These are phyloP conservation scores for Drechslerella stenobrocha DNA, from an alignment of 2,329 filamentous ascomycete species.

Conservation along the genomic window DNA sequence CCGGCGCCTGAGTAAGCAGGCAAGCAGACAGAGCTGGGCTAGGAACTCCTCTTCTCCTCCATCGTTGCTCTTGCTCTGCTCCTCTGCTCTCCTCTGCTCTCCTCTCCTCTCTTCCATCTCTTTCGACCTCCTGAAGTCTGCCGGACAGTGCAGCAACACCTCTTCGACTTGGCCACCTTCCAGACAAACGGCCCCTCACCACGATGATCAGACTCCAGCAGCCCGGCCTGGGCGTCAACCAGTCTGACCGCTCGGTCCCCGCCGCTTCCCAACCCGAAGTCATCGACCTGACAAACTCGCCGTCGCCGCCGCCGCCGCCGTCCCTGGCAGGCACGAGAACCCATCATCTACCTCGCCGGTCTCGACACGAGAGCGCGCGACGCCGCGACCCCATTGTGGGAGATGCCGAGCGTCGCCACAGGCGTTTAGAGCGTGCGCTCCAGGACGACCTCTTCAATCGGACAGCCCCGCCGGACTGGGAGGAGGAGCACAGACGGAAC, in stretches of 20 bases:
- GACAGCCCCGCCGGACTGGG: too few species aligned
- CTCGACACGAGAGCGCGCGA: conserved; percentile 9
- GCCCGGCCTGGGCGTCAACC: conserved; percentile 14
- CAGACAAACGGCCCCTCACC: neutral
- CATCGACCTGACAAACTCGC: conserved; percentile 36
- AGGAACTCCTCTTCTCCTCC: too few species aligned
- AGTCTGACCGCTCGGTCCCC: neutral
- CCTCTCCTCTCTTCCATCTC: conserved; percentile 13
- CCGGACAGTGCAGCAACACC: conserved; percentile 7
- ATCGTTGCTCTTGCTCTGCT: conserved; percentile 1
- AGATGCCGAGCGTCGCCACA: conserved; percentile 55
- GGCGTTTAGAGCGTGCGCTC: conserved; percentile 60
- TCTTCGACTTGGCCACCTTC: conserved; percentile 7
- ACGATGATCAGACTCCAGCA: conserved; percentile 23
- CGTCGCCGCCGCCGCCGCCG: conserved; percentile 30
- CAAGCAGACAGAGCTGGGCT: too few species aligned
- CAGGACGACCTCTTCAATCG: too few species aligned
- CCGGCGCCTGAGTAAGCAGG: too few species aligned
- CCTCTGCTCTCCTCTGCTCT: conserved; percentile 1
- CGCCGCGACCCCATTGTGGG: conserved; percentile 2
- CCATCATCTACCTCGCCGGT: neutral
- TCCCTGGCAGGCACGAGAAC: conserved; percentile 27
- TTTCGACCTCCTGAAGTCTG: conserved; percentile 9
- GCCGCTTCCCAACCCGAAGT: conserved; percentile 15
- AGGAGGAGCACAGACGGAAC: neutral